Evolutionary conservation across 2,329 filamentous ascomycete species (phyloP), one percentile per base, ranked within the genome.

Genomic region (Coniochaeta pulveracea): DNA sequence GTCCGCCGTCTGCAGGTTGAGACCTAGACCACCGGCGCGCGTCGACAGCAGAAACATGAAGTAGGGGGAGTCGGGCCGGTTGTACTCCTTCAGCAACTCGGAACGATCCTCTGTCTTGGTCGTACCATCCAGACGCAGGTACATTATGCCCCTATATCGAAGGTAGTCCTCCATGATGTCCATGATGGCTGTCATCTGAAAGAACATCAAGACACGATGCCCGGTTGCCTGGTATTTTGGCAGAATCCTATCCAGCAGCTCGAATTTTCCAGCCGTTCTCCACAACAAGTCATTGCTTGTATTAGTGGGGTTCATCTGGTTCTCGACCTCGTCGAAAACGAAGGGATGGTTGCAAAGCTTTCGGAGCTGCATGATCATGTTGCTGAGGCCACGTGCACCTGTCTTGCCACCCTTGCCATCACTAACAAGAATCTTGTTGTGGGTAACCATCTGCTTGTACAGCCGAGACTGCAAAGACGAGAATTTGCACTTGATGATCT

Each of bases 171-270:
- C 91, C 91, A 98, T 96, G 50, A 98, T 98, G 60, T 98, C 94
- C 91, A 98, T 98, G 54, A 98, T 98, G 40, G 93, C 88, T 4
- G 91, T 98, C 91, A 98, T 98, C 57, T 98, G 91, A 70, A 98
- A 98, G 72, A 98, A 98, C 83, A 98, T 96, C 55, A 98, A 69
- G 18, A 96, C 86, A 58, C 91, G 82, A 73, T 98, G 91, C 11
- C 85, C 85, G 2, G 85, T 88, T 3, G 72, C 78, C 46, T 84
- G 75, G 58, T 98, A 96, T 60, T 98, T 98, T 29, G 91, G 91
- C 42, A 98, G 58, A 40, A 98, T 69, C 33, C 91, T 74, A 55
- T 98, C 91, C 17, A 98, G 69, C 19, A 98, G 69, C 62, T 98
- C 91, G 48, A 98, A 98, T 60, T 98, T 98, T 52, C 91, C 93